Evolutionary conservation across 805 yeast genomes (phyloP), one percentile per base, ranked within the genome.

Genomic region (Yamadazyma olivae): DNA sequence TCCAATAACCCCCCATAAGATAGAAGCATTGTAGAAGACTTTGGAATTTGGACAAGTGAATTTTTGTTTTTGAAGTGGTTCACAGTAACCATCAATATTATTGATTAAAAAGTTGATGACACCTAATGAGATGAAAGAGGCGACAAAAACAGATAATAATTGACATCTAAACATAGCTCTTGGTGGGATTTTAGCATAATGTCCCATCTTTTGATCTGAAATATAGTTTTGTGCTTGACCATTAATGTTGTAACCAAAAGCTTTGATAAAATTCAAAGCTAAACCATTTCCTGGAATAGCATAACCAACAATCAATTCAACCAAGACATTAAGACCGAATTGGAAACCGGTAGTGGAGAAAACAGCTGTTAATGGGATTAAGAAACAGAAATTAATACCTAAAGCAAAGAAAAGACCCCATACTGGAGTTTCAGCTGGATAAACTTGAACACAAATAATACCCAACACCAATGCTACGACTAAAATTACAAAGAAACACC

Each of bases 1-100:
- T 0, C 87, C 87, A 45, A 81, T 70, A 51, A 57, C 70, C 35
- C 85, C 87, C 86, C 86, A 81, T 32, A 77, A 55, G 16, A 81
- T 67, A 0, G 83, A 71, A 2, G 85, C 75, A 24, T 71, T 64
- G 57, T 62, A 78, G 51, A 73, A 76, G 1, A 50, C 46, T 12
- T 39, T 49, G 6, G 60, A 45, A 18, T 37, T 35, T 21, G 63
- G 61, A 40, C 64, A 58, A 7, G 71, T 65, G 51, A 77, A 77
- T 32, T 62, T 63, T 34, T 69, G 63, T 4, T 48, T 41, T 43
- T 76, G 80, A 17, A 50, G 35, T 8, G 61, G 39, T 1, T 53
- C 43, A 53, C 87, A 81, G 35, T 51, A 54, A 31, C 46, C 57
- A 9, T 48, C 29, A 44, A 44, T 61, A 38, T 44, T 36, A 63